These are phyloP conservation scores for Chlamydomonas eustigma DNA, from an alignment of 139 green algal species.

Conservation along the genomic window DNA sequence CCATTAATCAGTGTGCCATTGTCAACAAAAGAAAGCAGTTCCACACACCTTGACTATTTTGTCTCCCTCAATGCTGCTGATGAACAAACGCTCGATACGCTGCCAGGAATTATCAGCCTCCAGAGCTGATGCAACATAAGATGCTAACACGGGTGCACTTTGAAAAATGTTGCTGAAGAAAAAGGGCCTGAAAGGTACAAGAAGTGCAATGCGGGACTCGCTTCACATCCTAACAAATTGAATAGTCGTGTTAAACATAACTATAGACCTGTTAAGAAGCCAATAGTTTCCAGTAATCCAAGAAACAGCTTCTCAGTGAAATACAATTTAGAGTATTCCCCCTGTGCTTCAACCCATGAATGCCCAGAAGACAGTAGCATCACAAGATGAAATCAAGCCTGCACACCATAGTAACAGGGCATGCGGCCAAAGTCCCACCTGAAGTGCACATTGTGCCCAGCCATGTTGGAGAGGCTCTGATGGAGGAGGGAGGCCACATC, in stretches of 20 bases:
- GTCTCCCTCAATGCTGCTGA: slow-evolving; percentile 11
- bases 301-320: no score
- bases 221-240: neutral
- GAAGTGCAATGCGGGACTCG: neutral
- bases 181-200: neutral
- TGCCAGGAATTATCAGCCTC: neutral
- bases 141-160: slow-evolving; percentile 6
- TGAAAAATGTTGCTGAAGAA: slow-evolving; percentile 20
- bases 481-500: slow-evolving; percentile 2
- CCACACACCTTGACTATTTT: slow-evolving; percentile 11
- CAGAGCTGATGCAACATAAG: slow-evolving; percentile 5
- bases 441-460: slow-evolving; percentile 14
- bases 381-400: no score
- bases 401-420: no score
- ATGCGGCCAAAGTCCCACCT: no score
- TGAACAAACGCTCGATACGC: slow-evolving; percentile 14
- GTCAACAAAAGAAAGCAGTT: no score
- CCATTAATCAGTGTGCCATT: no score
- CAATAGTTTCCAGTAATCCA: no score
- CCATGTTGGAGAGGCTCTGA: neutral
- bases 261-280: neutral
- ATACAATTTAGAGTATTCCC: no score
- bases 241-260: neutral
- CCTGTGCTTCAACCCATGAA: no score
- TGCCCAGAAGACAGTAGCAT: no score